Evolutionary conservation across 2,329 filamentous ascomycete species (phyloP), one percentile per base, ranked within the genome.

Genomic region (Colletotrichum sp.): DNA sequence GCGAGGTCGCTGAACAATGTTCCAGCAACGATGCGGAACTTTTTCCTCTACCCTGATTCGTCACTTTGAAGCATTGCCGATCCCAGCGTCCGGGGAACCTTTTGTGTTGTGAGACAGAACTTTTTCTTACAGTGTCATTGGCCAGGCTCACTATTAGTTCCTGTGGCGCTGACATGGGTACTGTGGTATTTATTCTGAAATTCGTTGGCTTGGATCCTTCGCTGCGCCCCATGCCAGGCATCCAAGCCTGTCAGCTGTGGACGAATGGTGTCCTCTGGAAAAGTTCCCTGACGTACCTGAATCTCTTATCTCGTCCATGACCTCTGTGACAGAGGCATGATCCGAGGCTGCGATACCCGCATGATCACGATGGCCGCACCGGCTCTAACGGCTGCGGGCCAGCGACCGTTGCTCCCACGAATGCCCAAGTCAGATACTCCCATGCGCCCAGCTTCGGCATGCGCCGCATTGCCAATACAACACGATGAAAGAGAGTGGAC

Each of bases 401-500:
- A 61, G 24, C 58, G 58, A 21, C 28, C 58, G 58, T 34, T 61
- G 18, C 58, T 61, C 24, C 58, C 58, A 15, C 34, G 26, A 30
- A n/a, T n/a, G 28, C 28, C 16, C 16, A 10, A 9, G 58, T 12
- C 58, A 13, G 28, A 16, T 21, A 5, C 58, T 34, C 18, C 26
- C 10, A 34, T 15, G 57, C 5, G 57, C 26, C 57, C 58, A 32
- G 58, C 58, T n/a, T n/a, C 36, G 36, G 24, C 24, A 30, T 24
- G 43, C 16, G 43, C 24, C 66, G 8, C 8, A 36, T 28, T 68
- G 3, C 43, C 66, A 16, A 58, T 18, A 13, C 68, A 67, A 21
- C 78, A 80, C 63, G 75, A 38, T 69, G 77, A 78, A 24, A 43
- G 55, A 9, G 79, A 80, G 34, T 80, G 79, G 79, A 57, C 72